Percentiles rank a stretch among this genome's conserved stretches.
These are phyloP conservation scores for Thelonectria discophora DNA, from an alignment of 2,329 filamentous ascomycete species.

Conservation along the genomic window DNA sequence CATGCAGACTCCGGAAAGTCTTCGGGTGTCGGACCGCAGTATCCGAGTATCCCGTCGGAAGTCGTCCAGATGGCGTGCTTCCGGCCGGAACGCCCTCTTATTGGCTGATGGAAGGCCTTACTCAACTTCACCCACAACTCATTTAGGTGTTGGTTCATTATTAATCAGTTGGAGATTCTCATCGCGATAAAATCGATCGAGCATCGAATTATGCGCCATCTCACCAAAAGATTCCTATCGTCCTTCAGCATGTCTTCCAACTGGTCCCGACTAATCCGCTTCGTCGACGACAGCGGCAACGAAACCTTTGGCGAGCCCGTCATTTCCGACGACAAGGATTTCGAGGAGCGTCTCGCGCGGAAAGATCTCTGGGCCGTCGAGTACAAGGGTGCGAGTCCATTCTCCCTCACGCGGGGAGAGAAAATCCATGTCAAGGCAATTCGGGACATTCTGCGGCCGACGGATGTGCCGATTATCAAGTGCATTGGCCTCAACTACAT, in stretches of 20 bases:
- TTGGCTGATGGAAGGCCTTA: constrained; percentile 20
- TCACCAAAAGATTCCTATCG: constrained; percentile 17
- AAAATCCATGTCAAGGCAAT: constrained; percentile 46
- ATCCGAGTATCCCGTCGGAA: constrained; percentile 6
- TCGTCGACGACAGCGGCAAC: constrained; percentile 45
- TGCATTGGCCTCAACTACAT: constrained; percentile 51
- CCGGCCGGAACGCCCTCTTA: constrained; percentile 36
- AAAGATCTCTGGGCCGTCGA: constrained; percentile 44
- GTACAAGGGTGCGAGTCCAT: constrained; percentile 42
- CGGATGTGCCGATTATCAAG: constrained; percentile 48
- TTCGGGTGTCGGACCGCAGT: not conserved
- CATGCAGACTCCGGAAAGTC: not conserved
- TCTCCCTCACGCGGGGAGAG: constrained; percentile 38
- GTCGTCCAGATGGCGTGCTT: constrained; percentile 12
- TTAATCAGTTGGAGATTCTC: not conserved
- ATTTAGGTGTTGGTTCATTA: constrained; percentile 13
- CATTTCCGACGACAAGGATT: constrained; percentile 40
- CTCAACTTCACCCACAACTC: not conserved
- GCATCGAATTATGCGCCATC: constrained; percentile 13
- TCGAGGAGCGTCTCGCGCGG: constrained; percentile 34
- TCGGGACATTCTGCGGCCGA: constrained; percentile 41
- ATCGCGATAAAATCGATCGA: constrained; percentile 10
- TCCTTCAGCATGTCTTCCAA: constrained; percentile 36
- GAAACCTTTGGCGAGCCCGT: constrained; percentile 48
- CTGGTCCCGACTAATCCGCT: constrained; percentile 48